Evolutionary conservation across 2,329 filamentous ascomycete genomes (phyloP), one percentile per base, ranked within the genome.

Genomic region (Pyricularia grisea): DNA sequence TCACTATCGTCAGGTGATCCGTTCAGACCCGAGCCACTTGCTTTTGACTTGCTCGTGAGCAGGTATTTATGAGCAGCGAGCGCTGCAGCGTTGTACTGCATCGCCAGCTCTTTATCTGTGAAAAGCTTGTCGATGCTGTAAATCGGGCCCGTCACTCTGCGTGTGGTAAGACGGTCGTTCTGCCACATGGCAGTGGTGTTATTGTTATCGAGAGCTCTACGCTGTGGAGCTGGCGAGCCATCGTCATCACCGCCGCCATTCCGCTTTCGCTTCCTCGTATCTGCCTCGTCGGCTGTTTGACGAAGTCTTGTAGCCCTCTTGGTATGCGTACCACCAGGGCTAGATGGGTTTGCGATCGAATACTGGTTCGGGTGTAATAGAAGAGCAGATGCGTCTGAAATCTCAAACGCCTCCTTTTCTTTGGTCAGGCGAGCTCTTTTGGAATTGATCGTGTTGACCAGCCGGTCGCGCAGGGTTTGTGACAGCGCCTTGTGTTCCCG

Each of bases 81-180:
- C 33, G 88, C 87, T 5, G 88, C 85, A 4, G 82, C 79, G 70
- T 89, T 90, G 76, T 90, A 90, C 31, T 86, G 87, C 80, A 90
- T 84, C 4, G 85, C 83, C 33, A 91, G 81, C 78, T 91, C 88
- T 77, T 89, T 90, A 73, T 91, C 88, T 0, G 88, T 90, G 67
- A 91, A 91, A 55, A 91, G 83, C 79, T 90, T 90, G 73, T 90
- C 88, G 70, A 91, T 85, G 75, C 85, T 90, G 76, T 89, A 90
- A 1, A 88, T 78, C 0, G 87, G 84, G 10, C 86, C 87, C 25
- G 85, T 83, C 73, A 87, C 84, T 75, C 85, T 85, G 69, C 84
- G 79, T 69, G 80, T 79, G 72, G 83, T 81, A 68, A 87, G 79
- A 74, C 86, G 85, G 72, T 90, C 88, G 67, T 82, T 85, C 74